Conservation (phyloP, 1,139 yeast genomes). For the Candida gigantensis region DNA sequence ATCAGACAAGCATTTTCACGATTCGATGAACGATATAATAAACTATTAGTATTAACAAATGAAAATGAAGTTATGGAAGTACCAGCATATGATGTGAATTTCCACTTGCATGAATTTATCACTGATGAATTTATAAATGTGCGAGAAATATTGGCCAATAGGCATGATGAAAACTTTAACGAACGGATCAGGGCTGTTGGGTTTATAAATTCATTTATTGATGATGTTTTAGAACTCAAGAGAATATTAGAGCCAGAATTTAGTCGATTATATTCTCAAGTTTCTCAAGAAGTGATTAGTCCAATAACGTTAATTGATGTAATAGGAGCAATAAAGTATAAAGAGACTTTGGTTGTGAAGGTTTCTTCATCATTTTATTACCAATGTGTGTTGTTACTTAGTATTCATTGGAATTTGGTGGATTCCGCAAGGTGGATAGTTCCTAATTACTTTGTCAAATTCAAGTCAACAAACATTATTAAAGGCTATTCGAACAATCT, state of each 20-base stretch:
- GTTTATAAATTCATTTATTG: constrained; percentile 23
- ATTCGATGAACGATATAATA: constrained; percentile 37
- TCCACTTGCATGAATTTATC: constrained; percentile 30
- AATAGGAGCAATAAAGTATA: constrained; percentile 23
- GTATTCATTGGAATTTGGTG: constrained; percentile 29
- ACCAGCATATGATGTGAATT: constrained; percentile 25
- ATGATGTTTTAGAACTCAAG: constrained; percentile 14
- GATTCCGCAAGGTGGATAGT: constrained; percentile 32
- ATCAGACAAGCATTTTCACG: constrained; percentile 28
- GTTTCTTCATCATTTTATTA: constrained; percentile 25
- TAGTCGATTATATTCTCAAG: constrained; percentile 27
- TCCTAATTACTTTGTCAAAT: constrained; percentile 16
- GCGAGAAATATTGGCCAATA: constrained; percentile 22
- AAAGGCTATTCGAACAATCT: constrained; percentile 30
- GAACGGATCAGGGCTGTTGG: constrained; percentile 22
- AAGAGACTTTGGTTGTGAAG: constrained; percentile 15
- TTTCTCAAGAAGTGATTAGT: constrained; percentile 18
- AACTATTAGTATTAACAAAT: constrained; percentile 31
- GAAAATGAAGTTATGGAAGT: constrained; percentile 31
- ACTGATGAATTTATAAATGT: constrained; percentile 22
- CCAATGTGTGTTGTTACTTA: constrained; percentile 31
- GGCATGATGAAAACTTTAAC: constrained; percentile 21
- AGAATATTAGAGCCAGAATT: constrained; percentile 17
- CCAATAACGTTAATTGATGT: constrained; percentile 25
- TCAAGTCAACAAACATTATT: constrained; percentile 24